phyloP scores from a whole-genome alignment of 495 filamentous ascomycete species.

The Extremus antarcticus region DNA sequence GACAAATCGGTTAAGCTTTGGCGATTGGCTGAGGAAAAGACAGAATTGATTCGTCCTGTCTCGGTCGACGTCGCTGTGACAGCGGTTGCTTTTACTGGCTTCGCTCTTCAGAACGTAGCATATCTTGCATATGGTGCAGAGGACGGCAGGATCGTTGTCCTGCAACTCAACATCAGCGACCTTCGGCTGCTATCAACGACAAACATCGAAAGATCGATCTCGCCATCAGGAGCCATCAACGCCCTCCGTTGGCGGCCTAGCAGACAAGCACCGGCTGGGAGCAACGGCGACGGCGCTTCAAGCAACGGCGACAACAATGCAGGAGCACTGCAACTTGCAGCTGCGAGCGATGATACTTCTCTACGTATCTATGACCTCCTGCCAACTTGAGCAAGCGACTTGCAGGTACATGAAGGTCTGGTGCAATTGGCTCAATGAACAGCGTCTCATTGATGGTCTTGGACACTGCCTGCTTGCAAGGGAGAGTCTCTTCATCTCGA shows the following conservation, averaged over 20 bases:
- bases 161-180: neutral
- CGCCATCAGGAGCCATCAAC: neutral
- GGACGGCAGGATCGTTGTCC: neutral
- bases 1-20: constrained; percentile 82
- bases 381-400: too few species aligned
- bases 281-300: too few species aligned
- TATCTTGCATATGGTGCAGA: constrained; percentile 1
- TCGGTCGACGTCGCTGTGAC: constrained; percentile 54
- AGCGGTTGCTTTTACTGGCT: constrained; percentile 53
- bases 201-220: neutral
- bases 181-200: neutral
- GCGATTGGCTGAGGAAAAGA: constrained; percentile 34
- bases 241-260: neutral
- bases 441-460: too few species aligned
- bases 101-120: neutral
- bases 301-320: neutral
- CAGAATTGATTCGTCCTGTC: constrained; percentile 43
- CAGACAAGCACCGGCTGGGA: too few species aligned
- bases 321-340: neutral
- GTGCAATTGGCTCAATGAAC: too few species aligned
- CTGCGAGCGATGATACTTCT: constrained; percentile 3
- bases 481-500: too few species aligned
- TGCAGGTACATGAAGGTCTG: neutral
- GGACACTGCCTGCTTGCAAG: too few species aligned
- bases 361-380: neutral